Percentiles rank a stretch among this genome's conserved stretches.
Evolutionary conservation across 345 rosid genomes (phyloP).

Genomic region (Pistacia atlantica): DNA sequence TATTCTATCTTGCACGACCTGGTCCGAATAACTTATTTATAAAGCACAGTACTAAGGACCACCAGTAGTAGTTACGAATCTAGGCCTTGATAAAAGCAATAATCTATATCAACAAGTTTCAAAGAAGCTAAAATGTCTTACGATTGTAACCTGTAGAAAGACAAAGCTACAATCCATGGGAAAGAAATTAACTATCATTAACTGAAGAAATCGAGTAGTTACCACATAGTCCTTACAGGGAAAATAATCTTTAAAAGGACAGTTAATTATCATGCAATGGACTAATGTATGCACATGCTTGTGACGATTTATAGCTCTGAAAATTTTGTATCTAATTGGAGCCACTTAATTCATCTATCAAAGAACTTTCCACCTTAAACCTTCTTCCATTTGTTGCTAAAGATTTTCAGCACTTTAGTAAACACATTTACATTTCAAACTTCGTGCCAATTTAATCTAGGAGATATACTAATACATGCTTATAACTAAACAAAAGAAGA

Average conservation of each 20-base stretch:
- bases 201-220: not conserved
- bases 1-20: not conserved
- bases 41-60: not conserved
- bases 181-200: not conserved
- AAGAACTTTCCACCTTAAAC: not conserved
- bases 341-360: not conserved
- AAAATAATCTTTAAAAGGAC: not conserved
- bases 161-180: not conserved
- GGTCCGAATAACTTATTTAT: not conserved
- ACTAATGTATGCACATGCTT: not conserved
- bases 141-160: not conserved
- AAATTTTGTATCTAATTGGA: not conserved
- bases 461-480: not conserved
- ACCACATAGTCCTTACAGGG: not conserved
- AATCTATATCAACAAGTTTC: not conserved
- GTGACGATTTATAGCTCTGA: not conserved
- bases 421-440: not conserved
- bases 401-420: not conserved
- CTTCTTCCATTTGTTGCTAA: not conserved
- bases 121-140: not conserved
- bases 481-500: not conserved
- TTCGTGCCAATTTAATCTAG: not conserved
- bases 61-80: not conserved
- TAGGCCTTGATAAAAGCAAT: slow-evolving; percentile 6
- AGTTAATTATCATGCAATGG: not conserved